phyloP scores from a whole-genome alignment of 257 asterid genomes.

The Penstemon eatonii region DNA sequence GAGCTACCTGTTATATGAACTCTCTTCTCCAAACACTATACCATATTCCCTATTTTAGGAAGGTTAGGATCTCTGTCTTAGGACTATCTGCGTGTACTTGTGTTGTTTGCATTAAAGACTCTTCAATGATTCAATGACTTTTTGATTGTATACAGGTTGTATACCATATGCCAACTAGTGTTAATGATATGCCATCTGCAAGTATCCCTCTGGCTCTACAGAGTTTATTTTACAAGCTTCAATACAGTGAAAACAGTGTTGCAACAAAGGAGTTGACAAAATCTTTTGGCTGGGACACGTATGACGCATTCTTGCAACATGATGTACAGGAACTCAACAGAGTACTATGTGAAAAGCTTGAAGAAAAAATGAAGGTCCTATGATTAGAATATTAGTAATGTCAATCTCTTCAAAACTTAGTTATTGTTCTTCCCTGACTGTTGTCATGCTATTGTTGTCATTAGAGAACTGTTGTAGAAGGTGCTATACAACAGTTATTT shows the following conservation, averaged over 20 bases:
- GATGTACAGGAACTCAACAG: slow-evolving; percentile 69
- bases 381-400: slow-evolving; percentile 2
- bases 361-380: slow-evolving; percentile 68
- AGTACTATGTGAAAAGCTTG: slow-evolving; percentile 68
- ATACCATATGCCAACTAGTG: slow-evolving; percentile 72
- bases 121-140: not conserved
- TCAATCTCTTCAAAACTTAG: not conserved
- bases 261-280: slow-evolving; percentile 68
- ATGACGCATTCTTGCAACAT: slow-evolving; percentile 68
- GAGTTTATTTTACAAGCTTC: slow-evolving; percentile 68
- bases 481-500: slow-evolving; percentile 65
- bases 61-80: slow-evolving; percentile 34
- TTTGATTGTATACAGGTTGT: slow-evolving; percentile 48
- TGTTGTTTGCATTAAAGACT: not conserved
- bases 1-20: slow-evolving; percentile 75
- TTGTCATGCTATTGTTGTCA: slow-evolving; percentile 12
- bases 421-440: not conserved
- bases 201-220: slow-evolving; percentile 66
- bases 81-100: slow-evolving; percentile 3
- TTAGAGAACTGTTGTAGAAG: slow-evolving; percentile 73
- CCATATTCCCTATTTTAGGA: slow-evolving; percentile 66
- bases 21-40: slow-evolving; percentile 63
- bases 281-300: slow-evolving; percentile 72
- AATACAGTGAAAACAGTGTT: slow-evolving; percentile 58
- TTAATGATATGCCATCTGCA: slow-evolving; percentile 62